Evolutionary conservation across 169 alveolate species (phyloP), one percentile per base, ranked within the genome.

Genomic region (Neospora caninum): DNA sequence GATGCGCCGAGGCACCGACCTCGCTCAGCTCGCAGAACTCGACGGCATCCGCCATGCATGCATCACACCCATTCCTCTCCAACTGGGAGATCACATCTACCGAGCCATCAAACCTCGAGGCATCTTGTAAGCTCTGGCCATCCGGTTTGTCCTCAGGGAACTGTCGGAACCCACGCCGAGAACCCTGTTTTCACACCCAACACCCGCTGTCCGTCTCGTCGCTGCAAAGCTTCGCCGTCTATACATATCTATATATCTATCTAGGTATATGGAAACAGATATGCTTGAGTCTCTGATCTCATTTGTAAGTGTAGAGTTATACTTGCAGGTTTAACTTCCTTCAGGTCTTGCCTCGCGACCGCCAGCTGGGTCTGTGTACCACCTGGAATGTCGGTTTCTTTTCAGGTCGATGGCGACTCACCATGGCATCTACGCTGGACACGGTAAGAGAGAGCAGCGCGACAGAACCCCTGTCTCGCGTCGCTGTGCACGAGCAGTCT

Each of bases 341-440:
- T 4, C 58, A 49, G 13, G 13, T 49, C 58, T 49, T 49, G 13
- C 13, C 58, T 49, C 58, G 4, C 58, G 22, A 49, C 58, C n/a
- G n/a, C n/a, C n/a, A n/a, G n/a, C n/a, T n/a, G 13, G 22, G 58
- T 4, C 13, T 49, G 58, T 49, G 58, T 49, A 13, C 4, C 4
- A 49, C 58, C 22, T 49, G 58, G n/a, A n/a, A n/a, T n/a, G n/a
- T n/a, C n/a, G n/a, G n/a, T n/a, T 69, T 7, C 38, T 69, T 10
- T 27, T 82, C 92, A 88, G 92, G 58, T 38, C 80, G n/a, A 42
- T 88, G 53, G 92, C 92, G 36, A 88, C 92, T 13, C 92, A 88
- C 54, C 92, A 88, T 49, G 92, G 92, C 39, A 88, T 88, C 36
- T 88, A 88, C 92, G 83, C 73, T 29, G 92, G 92, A 22, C 43